Base-by-base conservation (phyloP, 306 rosid species). In the Notholithocarpus densiflorus region DNA sequence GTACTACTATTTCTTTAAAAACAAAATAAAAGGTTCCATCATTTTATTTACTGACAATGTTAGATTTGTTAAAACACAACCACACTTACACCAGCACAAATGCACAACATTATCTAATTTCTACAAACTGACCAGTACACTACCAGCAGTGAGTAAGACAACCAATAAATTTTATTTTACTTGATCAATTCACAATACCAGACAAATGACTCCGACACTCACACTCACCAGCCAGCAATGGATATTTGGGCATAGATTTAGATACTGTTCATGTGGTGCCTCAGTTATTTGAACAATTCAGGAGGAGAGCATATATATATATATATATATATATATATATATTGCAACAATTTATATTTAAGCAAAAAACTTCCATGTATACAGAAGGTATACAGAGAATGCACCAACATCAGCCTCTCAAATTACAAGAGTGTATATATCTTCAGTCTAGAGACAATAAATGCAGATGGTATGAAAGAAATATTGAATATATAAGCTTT, bases 401-500 rank as follows among this genome's bases (percentile, higher is more conserved):
- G 45, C 45, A 40, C 45, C 45, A 40, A 40, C 12, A 40, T 40
- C 12, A 40, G 45, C 45, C 45, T 8, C 45, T 40, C 45, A 40
- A 40, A 40, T 8, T 40, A 6, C 43, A 40, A 7, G 11, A 37
- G 45, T 40, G 45, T 40, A 40, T 8, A 40, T 40, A 40, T 40
- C 45, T 40, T 40, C 45, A 40, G 59, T 52, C 70, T 68, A 51
- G 20, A 57, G 56, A 56, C 56, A 59, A 17, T 31, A 51, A 23
- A 69, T 62, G 27, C 57, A 65, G 53, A 71, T 56, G n/a, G 75
- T 24, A 81, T 55, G 37, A 60, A 24, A 54, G 71, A 75, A 48
- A 60, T 27, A 31, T 59, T n/a, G 45, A 8, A 40, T 40, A 51
- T 62, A n/a, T 4, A 60, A 8, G 14, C 11, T 74, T 72, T 75